phyloP scores from a whole-genome alignment of 495 filamentous ascomycete genomes.

The Penicillium coprophilum region DNA sequence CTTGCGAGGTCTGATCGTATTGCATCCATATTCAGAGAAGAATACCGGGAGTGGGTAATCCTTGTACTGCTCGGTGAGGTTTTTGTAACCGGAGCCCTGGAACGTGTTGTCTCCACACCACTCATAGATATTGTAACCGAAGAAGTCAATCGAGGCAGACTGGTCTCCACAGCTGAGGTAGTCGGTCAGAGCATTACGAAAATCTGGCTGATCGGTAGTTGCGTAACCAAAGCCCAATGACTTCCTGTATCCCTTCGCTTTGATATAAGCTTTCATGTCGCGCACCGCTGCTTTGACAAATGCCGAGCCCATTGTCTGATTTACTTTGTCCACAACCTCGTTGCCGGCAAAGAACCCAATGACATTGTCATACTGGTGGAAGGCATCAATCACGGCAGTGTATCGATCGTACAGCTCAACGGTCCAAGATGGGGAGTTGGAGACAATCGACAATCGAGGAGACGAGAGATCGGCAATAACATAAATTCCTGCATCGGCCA shows the following conservation, averaged over 20 bases:
- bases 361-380: slow-evolving; percentile 75
- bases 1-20: slow-evolving; percentile 67
- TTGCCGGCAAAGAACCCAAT: slow-evolving; percentile 96
- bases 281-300: slow-evolving; percentile 95
- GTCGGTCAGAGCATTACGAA: slow-evolving; percentile 71
- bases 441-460: slow-evolving; percentile 78
- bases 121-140: slow-evolving; percentile 97
- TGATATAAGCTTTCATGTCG: slow-evolving; percentile 89
- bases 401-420: slow-evolving; percentile 73
- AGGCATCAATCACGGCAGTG: slow-evolving; percentile 72
- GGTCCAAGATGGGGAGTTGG: slow-evolving; percentile 73
- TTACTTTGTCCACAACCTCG: slow-evolving; percentile 76
- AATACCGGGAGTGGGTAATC: slow-evolving; percentile 87
- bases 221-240: slow-evolving; percentile 88
- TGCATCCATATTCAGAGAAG: slow-evolving; percentile 98
- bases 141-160: slow-evolving; percentile 77
- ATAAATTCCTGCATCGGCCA: slow-evolving; percentile 86
- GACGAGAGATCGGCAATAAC: slow-evolving; percentile 84
- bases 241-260: slow-evolving; percentile 63
- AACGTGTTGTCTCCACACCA: slow-evolving; percentile 85
- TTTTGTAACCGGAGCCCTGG: slow-evolving; percentile 69
- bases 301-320: slow-evolving; percentile 76
- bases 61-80: slow-evolving; percentile 74
- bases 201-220: slow-evolving; percentile 79
- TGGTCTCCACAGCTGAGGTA: slow-evolving; percentile 86